Conservation (phyloP, 768 basidiomycete species). For the Leucogyrophana mollusca region DNA sequence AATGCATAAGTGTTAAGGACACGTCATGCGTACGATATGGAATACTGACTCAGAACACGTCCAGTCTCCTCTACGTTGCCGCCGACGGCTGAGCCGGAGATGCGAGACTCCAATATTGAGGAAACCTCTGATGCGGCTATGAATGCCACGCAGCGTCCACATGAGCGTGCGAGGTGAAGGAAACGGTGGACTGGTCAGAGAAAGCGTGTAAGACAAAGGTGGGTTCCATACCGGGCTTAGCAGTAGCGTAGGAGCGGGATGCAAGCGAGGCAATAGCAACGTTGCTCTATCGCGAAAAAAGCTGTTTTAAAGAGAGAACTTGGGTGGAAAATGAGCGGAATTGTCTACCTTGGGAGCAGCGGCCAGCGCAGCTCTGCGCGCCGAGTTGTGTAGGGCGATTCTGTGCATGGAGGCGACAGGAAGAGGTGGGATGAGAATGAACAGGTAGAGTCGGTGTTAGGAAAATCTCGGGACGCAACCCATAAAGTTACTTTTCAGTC, state of each 20-base stretch:
- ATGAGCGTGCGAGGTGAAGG: no score
- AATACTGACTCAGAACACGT: conserved; percentile 88
- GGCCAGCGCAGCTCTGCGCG: conserved; percentile 73
- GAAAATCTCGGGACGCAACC: conserved; percentile 32
- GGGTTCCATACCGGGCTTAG: conserved; percentile 82
- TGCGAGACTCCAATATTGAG: conserved; percentile 97
- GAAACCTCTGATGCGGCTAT: conserved; percentile 98
- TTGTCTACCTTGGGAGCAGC: conserved; percentile 59
- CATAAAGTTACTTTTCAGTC: conserved; percentile 30
- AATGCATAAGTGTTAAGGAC: conserved; percentile 16
- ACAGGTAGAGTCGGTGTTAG: conserved; percentile 33
- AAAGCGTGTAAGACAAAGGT: conserved; percentile 5
- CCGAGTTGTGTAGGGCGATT: conserved; percentile 82
- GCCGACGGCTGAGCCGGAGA: conserved; percentile 86
- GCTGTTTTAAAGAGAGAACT: conserved; percentile 6
- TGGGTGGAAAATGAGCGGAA: conserved; percentile 13
- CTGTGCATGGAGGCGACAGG: conserved; percentile 68
- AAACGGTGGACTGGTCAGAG: conserved; percentile 17
- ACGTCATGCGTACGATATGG: conserved; percentile 22
- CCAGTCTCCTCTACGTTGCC: conserved; percentile 99
- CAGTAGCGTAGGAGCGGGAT: conserved; percentile 92
- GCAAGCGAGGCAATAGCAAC: conserved; percentile 44
- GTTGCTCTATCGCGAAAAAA: conserved; percentile 30
- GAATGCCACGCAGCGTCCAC: conserved; percentile 34
- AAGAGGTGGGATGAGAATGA: conserved; percentile 46